Base-by-base conservation (phyloP, 176 grass and related monocot genomes). In the Poa annua region DNA sequence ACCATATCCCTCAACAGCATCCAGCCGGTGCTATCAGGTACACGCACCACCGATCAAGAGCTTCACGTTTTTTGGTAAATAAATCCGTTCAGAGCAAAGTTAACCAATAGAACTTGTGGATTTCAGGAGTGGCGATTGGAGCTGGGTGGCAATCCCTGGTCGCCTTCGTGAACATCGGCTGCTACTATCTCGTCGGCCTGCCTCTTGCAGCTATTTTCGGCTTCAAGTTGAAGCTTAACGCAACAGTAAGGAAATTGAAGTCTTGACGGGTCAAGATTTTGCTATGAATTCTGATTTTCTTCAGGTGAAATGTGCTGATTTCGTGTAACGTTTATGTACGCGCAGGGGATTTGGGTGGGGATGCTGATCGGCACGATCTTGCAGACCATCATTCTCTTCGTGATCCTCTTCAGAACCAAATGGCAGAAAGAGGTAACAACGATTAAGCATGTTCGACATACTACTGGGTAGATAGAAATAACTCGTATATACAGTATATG, bases 71-170 rank as follows among this genome's bases (percentile, higher is more conserved):
- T 52, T 11, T 57, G 47, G 3, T 9, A 7, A 17, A 25, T 10
- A 67, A 67, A 39, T 24, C 1, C 26, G 11, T 20, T 13, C 3
- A 52, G 11, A 38, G 10, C 4, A 11, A 32, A 13, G 32, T 21
- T 2, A 1, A 50, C 0, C 2, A 49, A 16, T 21, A 41, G 21
- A 47, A 44, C 8, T 10, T 49, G 71, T 13, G 15, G 20, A 7
- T 15, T 60, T 19, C 66, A 96, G 90, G 94, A 4, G 88, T 96
- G 56, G 80, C 86, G 55, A 96, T 93, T 48, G 94, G 91, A 6
- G 94, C 89, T 19, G 94, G 91, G n/a, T 96, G 94, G 94, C 91
- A 96, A 71, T 80, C 94, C 12, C 45, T 91, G 51, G 91, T 92
- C 21, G 93, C 86, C 0, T 86, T 89, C 75, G 70, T 96, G 35